These are phyloP conservation scores for Protomyces inouyei DNA, from an alignment of 1,139 yeast species.

Conservation along the genomic window DNA sequence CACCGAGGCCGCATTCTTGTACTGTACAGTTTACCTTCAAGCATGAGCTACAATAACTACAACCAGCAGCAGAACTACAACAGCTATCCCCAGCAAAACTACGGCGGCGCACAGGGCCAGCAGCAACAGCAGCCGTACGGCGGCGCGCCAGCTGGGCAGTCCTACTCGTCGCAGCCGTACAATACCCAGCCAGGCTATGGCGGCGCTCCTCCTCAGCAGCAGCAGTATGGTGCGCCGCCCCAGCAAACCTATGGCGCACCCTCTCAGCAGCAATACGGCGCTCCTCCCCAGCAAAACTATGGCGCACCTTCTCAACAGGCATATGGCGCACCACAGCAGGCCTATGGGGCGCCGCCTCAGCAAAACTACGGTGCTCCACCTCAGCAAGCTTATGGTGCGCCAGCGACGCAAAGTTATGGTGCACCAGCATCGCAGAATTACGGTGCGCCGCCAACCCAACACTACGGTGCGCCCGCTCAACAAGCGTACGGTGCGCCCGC, in stretches of 20 bases:
- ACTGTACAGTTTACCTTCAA: neutral
- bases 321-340: slow-evolving; percentile 11
- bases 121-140: slow-evolving; percentile 2
- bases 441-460: slow-evolving; percentile 10
- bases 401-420: slow-evolving; percentile 7
- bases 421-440: neutral
- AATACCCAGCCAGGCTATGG: neutral
- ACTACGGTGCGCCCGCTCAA: slow-evolving; percentile 5
- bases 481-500: slow-evolving; percentile 6
- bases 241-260: slow-evolving; percentile 6
- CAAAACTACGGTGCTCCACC: slow-evolving; percentile 4
- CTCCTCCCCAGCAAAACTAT: slow-evolving; percentile 10
- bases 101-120: slow-evolving; percentile 9
- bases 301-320: slow-evolving; percentile 3
- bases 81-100: neutral
- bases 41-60: slow-evolving; percentile 19
- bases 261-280: neutral
- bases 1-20: too few relatives aligned
- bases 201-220: neutral
- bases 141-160: neutral
- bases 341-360: slow-evolving; percentile 8
- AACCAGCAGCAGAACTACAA: neutral
- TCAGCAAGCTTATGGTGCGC: slow-evolving; percentile 10
- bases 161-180: neutral
- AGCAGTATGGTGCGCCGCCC: neutral